A percentile compares a stretch with the other conserved stretches of the same genome.
These are phyloP conservation scores for Teunomyces lycoperdinae DNA, from an alignment of 805 yeast species.

Conservation along the genomic window DNA sequence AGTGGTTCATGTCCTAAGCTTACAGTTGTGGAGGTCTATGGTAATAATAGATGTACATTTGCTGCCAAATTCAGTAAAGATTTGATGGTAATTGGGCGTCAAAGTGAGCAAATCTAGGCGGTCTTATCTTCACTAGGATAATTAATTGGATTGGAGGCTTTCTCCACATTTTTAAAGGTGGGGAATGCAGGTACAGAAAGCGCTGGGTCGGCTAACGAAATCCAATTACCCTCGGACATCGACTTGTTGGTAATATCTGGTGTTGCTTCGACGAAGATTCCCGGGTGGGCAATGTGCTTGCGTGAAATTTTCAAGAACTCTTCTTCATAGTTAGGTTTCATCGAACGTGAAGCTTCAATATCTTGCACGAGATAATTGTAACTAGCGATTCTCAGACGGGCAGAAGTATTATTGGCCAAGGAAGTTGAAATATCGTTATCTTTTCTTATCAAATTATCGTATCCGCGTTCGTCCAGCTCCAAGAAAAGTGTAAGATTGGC, in stretches of 20 bases:
- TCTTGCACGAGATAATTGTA: constrained; percentile 18
- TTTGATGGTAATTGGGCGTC: constrained; percentile 69
- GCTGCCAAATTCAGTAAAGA: constrained; percentile 52
- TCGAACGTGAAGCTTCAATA: constrained; percentile 10
- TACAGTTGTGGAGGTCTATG: constrained; percentile 73
- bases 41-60: constrained; percentile 65
- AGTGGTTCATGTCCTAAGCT: constrained; percentile 61
- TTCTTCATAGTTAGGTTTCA: constrained; percentile 15
- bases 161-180: constrained; percentile 61
- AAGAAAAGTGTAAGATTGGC: constrained; percentile 17
- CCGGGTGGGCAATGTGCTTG: constrained; percentile 34
- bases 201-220: constrained; percentile 18
- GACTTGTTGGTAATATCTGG: constrained; percentile 36
- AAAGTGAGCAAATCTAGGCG: constrained; percentile 32
- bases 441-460: constrained; percentile 13
- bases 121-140: constrained; percentile 26
- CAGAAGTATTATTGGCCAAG: constrained; percentile 22
- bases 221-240: constrained; percentile 16
- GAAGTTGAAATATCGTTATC: constrained; percentile 27
- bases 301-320: constrained; percentile 15
- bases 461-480: constrained; percentile 9
- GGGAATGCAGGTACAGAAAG: constrained; percentile 43
- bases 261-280: constrained; percentile 27
- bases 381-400: constrained; percentile 19
- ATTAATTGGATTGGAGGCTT: constrained; percentile 48